A percentile compares a stretch with the other conserved stretches of the same genome.
Conservation (phyloP, 1,284 basidiomycete species). For the Ceratobasidium theobromae region DNA sequence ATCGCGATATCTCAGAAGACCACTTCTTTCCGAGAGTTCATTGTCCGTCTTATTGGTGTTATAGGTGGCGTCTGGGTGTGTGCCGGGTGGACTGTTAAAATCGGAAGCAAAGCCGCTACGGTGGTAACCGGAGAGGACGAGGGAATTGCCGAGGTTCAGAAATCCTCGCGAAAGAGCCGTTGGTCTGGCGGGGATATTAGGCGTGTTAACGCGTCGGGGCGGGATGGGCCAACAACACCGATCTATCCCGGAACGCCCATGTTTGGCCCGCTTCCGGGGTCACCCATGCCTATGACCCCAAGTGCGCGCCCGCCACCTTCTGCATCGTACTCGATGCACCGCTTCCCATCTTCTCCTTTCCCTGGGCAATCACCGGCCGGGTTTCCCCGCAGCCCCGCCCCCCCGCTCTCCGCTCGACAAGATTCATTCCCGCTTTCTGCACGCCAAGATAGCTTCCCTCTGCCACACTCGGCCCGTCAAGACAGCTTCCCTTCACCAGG, state of each 20-base stretch:
- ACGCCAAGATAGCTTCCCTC: conserved; percentile 12
- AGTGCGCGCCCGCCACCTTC: not conserved
- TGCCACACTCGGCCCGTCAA: conserved; percentile 16
- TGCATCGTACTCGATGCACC: conserved; percentile 18
- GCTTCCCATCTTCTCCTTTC: conserved; percentile 17
- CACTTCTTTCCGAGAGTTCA: conserved; percentile 73
- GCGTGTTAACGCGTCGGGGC: conserved; percentile 16
- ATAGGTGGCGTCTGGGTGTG: conserved; percentile 82
- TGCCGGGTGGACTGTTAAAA: conserved; percentile 71
- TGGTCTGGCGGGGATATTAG: conserved; percentile 26
- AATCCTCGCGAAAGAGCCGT: conserved; percentile 31
- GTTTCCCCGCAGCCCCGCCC: conserved; percentile 22
- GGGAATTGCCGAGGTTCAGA: conserved; percentile 49
- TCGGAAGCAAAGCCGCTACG: conserved; percentile 64
- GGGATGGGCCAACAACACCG: conserved; percentile 2
- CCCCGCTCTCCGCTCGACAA: not conserved
- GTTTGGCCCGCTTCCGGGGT: conserved; percentile 4
- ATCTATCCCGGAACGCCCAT: conserved; percentile 18
- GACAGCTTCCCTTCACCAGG: conserved; percentile 23
- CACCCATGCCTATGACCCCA: conserved; percentile 5
- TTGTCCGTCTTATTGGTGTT: conserved; percentile 80
- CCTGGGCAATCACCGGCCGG: conserved; percentile 15
- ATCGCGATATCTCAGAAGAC: conserved; percentile 87
- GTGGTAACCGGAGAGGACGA: conserved; percentile 64
- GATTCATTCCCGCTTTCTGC: conserved; percentile 16